Evolutionary conservation across 2,329 filamentous ascomycete genomes (phyloP).

Genomic region (Hymenoscyphus occultus): DNA sequence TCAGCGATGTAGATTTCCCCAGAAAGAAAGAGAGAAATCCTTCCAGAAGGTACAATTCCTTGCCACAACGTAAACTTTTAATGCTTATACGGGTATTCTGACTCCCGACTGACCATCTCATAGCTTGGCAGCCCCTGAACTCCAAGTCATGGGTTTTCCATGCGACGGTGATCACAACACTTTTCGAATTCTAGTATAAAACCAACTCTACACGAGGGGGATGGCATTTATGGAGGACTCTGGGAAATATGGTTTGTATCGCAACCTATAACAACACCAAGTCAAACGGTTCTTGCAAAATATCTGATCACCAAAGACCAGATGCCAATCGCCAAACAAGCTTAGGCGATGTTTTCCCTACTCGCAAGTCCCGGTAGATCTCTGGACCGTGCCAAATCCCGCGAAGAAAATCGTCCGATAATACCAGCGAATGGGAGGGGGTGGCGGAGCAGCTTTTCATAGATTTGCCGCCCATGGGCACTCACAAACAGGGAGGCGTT

Average conservation of each 20-base stretch:
- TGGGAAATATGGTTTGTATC: not conserved
- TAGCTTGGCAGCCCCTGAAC: not conserved
- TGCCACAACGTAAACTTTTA: not conserved
- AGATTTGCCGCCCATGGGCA: not conserved
- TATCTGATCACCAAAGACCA: not conserved
- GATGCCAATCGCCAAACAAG: not conserved
- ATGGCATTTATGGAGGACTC: not conserved
- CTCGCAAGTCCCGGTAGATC: not conserved
- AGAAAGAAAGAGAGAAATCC: not conserved
- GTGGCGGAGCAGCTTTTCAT: not conserved
- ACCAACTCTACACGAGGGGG: not conserved
- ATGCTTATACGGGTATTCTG: not conserved
- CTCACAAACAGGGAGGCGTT: not conserved
- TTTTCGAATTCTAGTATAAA: not conserved
- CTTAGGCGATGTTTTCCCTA: not conserved
- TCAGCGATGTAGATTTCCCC: not conserved
- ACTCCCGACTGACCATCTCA: not conserved
- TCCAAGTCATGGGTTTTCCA: not conserved
- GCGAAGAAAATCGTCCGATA: not conserved
- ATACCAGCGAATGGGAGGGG: not conserved
- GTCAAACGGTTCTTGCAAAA: not conserved
- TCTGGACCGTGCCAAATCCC: not conserved
- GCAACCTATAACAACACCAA: not conserved
- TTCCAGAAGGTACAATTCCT: not conserved
- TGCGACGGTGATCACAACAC: not conserved